These are phyloP conservation scores for Talaromyces sp. DNA, from an alignment of 2,329 filamentous ascomycete species.

Conservation along the genomic window DNA sequence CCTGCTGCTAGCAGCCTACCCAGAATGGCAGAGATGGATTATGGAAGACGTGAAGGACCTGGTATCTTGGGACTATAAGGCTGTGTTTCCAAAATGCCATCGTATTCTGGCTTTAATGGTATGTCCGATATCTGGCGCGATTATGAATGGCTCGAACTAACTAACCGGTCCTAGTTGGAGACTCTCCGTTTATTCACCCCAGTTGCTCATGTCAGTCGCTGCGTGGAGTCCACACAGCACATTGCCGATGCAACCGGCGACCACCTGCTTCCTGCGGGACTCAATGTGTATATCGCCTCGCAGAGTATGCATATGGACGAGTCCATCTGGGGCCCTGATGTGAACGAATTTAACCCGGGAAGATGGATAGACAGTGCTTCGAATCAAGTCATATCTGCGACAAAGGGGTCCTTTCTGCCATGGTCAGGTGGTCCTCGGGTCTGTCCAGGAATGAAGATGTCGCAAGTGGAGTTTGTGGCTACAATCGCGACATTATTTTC, in stretches of 20 bases:
- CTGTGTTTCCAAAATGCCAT: slow-evolving; percentile 47
- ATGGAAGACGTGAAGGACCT: slow-evolving; percentile 52
- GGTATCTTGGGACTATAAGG: slow-evolving; percentile 44
- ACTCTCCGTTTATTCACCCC: slow-evolving; percentile 48
- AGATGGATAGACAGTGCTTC: slow-evolving; percentile 19
- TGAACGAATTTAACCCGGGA: slow-evolving; percentile 1
- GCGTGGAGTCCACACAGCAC: slow-evolving; percentile 31
- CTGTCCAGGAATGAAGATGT: slow-evolving; percentile 59
- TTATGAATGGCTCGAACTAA: neutral
- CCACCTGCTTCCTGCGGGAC: slow-evolving; percentile 36
- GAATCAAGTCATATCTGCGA: slow-evolving; percentile 35
- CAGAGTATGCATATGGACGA: neutral
- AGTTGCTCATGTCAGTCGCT: slow-evolving; percentile 42
- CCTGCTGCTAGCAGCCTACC: slow-evolving; percentile 50
- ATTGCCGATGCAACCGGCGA: slow-evolving; percentile 29
- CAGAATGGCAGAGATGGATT: slow-evolving; percentile 57
- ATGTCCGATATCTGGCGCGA: slow-evolving; percentile 3
- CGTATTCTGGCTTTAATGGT: slow-evolving; percentile 55
- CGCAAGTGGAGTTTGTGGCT: slow-evolving; percentile 58
- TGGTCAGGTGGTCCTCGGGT: slow-evolving; percentile 55
- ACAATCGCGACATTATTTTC: slow-evolving; percentile 48
- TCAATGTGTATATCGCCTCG: slow-evolving; percentile 29
- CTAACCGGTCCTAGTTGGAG: slow-evolving; percentile 34
- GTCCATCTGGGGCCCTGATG: slow-evolving; percentile 11
- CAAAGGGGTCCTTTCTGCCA: slow-evolving; percentile 48